A percentile compares a stretch with the other conserved stretches of the same genome.
Evolutionary conservation across 2,329 filamentous ascomycete genomes (phyloP).

Genomic region (Cytospora mali): DNA sequence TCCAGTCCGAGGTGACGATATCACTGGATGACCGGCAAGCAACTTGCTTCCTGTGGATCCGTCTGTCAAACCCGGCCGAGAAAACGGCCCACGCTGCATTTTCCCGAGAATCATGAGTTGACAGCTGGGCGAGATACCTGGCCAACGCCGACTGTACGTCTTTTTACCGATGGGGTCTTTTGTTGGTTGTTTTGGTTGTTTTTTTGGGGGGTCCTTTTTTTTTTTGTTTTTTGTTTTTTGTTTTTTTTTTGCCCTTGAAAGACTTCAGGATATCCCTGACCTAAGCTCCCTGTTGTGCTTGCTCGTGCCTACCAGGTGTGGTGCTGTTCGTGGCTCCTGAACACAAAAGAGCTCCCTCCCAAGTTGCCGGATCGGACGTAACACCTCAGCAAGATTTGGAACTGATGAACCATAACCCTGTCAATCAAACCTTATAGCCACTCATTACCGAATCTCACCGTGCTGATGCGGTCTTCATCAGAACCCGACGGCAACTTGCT

Average conservation of each 20-base stretch:
- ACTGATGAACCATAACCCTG: constrained; percentile 14
- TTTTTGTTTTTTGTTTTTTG: too few species aligned
- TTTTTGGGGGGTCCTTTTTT: too few species aligned
- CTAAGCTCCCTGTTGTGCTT: too few species aligned
- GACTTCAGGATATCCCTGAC: neutral
- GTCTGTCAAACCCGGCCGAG: neutral
- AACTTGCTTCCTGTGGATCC: neutral
- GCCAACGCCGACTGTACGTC: neutral
- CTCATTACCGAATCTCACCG: constrained; percentile 1
- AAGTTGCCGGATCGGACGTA: neutral
- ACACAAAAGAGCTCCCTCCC: neutral
- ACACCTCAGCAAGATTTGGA: constrained; percentile 2
- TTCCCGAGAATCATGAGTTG: neutral
- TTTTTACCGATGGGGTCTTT: too few species aligned
- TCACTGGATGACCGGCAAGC: neutral
- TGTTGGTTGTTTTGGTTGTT: too few species aligned
- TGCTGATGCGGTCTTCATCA: constrained; percentile 4
- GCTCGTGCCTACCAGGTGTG: neutral
- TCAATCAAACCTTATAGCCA: constrained; percentile 18
- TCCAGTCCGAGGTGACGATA: neutral
- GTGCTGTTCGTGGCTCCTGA: neutral
- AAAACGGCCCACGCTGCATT: neutral
- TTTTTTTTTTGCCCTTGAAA: neutral
- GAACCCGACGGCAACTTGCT: neutral
- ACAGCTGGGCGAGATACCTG: neutral